These are phyloP conservation scores for Fusarium sp. DNA, from an alignment of 2,329 filamentous ascomycete species.

Conservation along the genomic window DNA sequence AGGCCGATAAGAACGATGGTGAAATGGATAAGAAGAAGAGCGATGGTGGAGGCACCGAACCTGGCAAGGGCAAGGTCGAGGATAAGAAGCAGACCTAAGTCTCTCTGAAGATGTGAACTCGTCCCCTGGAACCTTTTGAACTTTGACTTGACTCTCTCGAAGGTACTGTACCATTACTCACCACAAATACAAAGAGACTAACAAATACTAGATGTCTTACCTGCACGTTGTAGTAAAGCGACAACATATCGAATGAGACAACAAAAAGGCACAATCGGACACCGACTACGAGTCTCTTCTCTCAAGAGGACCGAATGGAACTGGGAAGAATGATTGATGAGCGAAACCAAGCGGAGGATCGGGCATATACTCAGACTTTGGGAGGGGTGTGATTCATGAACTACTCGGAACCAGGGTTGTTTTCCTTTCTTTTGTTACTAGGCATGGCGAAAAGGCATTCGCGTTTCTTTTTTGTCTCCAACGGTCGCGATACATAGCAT, in stretches of 20 bases:
- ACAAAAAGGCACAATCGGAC: conserved; percentile 6
- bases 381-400: not conserved
- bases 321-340: not conserved
- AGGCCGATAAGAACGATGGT: not conserved
- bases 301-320: not conserved
- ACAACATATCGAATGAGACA: not conserved
- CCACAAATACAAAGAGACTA: not conserved
- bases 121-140: not conserved
- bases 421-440: not conserved
- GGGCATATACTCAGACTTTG: conserved; percentile 1
- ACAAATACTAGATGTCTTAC: not conserved
- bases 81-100: conserved; percentile 9
- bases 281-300: not conserved
- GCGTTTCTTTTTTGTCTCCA: conserved; percentile 7
- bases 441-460: not conserved
- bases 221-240: not conserved
- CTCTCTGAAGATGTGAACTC: not conserved
- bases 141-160: not conserved
- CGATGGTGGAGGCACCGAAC: not conserved
- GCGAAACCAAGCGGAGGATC: not conserved
- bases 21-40: not conserved
- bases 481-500: not conserved
- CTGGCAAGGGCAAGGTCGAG: not conserved
- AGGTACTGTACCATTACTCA: not conserved
- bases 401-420: not conserved